Conservation (phyloP, 2,329 filamentous ascomycete genomes). For the Colletotrichum musae region DNA sequence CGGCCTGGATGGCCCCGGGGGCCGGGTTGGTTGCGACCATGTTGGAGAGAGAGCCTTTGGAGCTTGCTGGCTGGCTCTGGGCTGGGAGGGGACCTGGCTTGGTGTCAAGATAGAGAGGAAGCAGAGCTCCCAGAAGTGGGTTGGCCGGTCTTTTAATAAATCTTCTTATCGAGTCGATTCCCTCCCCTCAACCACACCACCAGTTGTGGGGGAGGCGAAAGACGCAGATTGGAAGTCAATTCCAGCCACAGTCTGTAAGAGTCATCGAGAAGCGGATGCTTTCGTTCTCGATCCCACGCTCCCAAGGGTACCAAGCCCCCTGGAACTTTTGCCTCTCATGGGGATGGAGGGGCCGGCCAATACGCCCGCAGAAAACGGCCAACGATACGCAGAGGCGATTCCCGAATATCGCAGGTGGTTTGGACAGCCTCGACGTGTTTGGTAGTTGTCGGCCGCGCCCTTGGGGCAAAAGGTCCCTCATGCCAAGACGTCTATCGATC, state of each 20-base stretch:
- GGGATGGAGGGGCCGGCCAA: slow-evolving; percentile 22
- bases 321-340: slow-evolving; percentile 34
- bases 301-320: slow-evolving; percentile 12
- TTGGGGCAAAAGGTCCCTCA: slow-evolving; percentile 2
- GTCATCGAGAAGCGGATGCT: too few species aligned
- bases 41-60: not conserved
- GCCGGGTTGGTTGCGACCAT: slow-evolving; percentile 27
- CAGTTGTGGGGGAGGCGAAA: too few species aligned
- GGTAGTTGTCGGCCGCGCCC: slow-evolving; percentile 1
- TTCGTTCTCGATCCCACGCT: not conserved
- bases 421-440: slow-evolving; percentile 5
- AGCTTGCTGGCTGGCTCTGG: slow-evolving; percentile 30
- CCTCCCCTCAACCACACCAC: too few species aligned
- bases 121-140: not conserved
- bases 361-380: slow-evolving; percentile 9
- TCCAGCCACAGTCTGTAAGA: too few species aligned
- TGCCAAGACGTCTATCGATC: slow-evolving; percentile 32
- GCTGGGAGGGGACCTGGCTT: slow-evolving; percentile 26
- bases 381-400: slow-evolving; percentile 25
- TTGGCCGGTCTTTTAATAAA: not conserved
- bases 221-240: too few species aligned
- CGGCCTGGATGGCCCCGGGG: slow-evolving; percentile 33
- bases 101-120: not conserved
- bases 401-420: slow-evolving; percentile 26
- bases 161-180: too few species aligned